These are phyloP conservation scores for Trichophyton benhamiae DNA, from an alignment of 2,329 filamentous ascomycete genomes.

Conservation along the genomic window DNA sequence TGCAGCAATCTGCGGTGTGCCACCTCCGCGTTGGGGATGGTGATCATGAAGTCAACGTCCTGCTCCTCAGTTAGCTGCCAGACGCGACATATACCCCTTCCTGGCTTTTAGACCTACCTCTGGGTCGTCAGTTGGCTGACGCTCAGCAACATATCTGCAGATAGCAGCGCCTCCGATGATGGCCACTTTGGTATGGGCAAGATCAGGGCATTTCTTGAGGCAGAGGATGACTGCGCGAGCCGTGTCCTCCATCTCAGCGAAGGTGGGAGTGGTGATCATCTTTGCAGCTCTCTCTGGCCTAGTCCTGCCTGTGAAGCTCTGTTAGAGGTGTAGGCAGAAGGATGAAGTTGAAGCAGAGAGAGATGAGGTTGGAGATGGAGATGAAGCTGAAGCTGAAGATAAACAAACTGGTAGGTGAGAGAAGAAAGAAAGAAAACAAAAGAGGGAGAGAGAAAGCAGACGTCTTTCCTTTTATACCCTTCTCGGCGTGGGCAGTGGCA, in stretches of 20 bases:
- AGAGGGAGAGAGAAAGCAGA: not conserved
- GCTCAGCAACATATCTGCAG: not conserved
- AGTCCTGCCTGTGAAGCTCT: not conserved
- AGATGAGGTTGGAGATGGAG: not conserved
- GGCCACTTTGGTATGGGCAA: constrained; percentile 4
- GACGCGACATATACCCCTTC: not conserved
- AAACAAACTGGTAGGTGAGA: not conserved
- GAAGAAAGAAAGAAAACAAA: not conserved
- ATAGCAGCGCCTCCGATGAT: constrained; percentile 7
- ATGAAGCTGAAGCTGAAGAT: not conserved
- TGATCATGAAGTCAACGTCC: constrained; percentile 11
- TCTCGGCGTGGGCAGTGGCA: not conserved
- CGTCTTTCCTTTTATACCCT: not conserved
- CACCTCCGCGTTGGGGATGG: constrained; percentile 3
- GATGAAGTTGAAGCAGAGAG: not conserved
- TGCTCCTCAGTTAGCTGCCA: not conserved
- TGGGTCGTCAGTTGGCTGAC: not conserved
- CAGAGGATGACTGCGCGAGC: constrained; percentile 5
- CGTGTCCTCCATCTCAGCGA: constrained; percentile 7
- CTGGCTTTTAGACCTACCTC: not conserved
- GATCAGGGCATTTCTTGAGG: constrained; percentile 5
- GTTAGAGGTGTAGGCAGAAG: not conserved
- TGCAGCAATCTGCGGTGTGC: constrained; percentile 7
- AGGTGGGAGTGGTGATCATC: constrained; percentile 6
- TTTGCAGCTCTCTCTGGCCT: not conserved